phyloP scores from a whole-genome alignment of 305 asterid species.

The Striga hermonthica region DNA sequence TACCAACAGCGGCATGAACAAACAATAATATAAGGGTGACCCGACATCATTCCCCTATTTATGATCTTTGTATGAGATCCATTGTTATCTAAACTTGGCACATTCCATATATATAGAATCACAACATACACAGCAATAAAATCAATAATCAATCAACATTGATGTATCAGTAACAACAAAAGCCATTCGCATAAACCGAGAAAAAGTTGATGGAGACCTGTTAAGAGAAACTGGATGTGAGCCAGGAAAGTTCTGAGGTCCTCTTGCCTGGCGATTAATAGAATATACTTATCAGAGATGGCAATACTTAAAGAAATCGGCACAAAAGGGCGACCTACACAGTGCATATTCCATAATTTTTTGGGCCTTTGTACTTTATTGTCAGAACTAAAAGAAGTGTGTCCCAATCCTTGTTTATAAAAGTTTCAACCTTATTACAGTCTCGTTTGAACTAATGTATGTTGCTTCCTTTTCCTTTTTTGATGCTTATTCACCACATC shows the following conservation, averaged over 20 bases:
- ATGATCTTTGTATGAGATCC: background rate
- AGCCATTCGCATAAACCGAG: slow-evolving; percentile 20
- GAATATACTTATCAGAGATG: slow-evolving; percentile 22
- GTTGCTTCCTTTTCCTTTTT: no score
- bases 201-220: slow-evolving; percentile 52
- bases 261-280: slow-evolving; percentile 59
- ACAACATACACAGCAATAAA: background rate
- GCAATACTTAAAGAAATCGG: slow-evolving; percentile 12
- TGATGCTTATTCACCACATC: no score
- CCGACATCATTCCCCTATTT: background rate
- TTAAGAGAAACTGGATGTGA: slow-evolving; percentile 97
- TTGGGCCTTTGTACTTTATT: no score
- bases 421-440: no score
- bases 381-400: no score
- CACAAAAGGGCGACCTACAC: no score
- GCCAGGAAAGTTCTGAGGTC: slow-evolving; percentile 77
- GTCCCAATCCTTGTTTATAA: no score
- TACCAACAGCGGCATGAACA: no score
- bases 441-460: no score
- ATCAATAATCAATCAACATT: background rate
- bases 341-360: no score
- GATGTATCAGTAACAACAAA: slow-evolving; percentile 14
- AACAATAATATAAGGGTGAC: background rate
- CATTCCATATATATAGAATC: background rate
- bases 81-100: background rate